Evolutionary conservation across 169 alveolate species (phyloP).

Genomic region (Eimeria acervulina): DNA sequence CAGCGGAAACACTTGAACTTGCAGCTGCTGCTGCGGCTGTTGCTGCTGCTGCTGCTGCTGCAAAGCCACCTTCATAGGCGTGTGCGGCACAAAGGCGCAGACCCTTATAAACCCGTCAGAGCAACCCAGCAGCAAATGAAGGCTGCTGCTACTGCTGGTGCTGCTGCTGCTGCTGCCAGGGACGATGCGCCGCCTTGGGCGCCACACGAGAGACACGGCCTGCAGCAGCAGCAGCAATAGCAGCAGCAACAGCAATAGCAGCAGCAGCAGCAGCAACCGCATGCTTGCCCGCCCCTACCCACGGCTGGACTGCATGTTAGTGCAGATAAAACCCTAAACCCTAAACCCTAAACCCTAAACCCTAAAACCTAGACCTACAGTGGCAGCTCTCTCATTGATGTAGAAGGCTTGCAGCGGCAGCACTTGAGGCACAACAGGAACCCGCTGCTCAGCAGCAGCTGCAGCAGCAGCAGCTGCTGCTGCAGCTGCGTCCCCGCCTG

Average conservation of each 20-base stretch:
- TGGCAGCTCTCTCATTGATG: constrained; percentile 26
- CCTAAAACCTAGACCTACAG: background rate
- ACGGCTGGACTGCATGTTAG: too few relatives aligned
- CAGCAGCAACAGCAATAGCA: background rate
- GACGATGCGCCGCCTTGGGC: background rate
- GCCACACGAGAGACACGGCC: constrained; percentile 21
- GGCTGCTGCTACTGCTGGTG: constrained; percentile 52
- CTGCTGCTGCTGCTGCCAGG: constrained; percentile 55
- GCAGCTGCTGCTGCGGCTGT: constrained; percentile 45
- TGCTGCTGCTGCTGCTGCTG: constrained; percentile 37
- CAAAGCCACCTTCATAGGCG: background rate
- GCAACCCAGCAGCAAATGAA: constrained; percentile 54
- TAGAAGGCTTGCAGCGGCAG: constrained; percentile 53
- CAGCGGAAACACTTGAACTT: background rate
- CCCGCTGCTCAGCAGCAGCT: background rate
- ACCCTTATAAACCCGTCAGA: constrained; percentile 59
- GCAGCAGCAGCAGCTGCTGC: constrained; percentile 2
- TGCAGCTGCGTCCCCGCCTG: background rate
- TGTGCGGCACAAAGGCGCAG: constrained; percentile 59
- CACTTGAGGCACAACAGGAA: background rate
- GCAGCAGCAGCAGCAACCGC: constrained; percentile 7
- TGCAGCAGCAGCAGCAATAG: background rate
- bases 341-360: constrained; percentile 59
- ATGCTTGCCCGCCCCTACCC: background rate
- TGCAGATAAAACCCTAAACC: background rate